These are phyloP conservation scores for Dittrichia graveolens DNA, from an alignment of 129 eudicot species.

Conservation along the genomic window DNA sequence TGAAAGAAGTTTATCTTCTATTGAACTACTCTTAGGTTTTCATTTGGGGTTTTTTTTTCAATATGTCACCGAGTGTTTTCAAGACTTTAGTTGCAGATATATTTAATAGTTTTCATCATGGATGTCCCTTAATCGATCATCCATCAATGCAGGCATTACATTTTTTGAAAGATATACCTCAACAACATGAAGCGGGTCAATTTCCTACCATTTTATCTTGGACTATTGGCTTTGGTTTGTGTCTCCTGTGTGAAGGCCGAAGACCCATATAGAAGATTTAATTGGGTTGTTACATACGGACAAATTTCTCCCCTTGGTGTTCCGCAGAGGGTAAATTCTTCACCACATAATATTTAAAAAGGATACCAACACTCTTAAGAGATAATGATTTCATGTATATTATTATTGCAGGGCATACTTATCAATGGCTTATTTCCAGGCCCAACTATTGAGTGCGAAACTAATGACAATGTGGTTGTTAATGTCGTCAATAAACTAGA, in stretches of 20 bases:
- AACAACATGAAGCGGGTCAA: slow-evolving; percentile 48
- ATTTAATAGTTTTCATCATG: background rate
- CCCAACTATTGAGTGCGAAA: slow-evolving; percentile 56
- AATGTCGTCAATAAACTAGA: slow-evolving; percentile 67
- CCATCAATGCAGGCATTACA: slow-evolving; percentile 7
- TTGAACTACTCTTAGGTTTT: background rate
- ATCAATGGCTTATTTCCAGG: slow-evolving; percentile 92
- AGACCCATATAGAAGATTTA: slow-evolving; percentile 68
- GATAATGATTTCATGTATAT: background rate
- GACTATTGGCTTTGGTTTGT: slow-evolving; percentile 54
- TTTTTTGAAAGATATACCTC: slow-evolving; percentile 5
- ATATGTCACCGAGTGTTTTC: background rate
- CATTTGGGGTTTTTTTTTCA: background rate
- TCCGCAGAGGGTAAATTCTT: slow-evolving; percentile 57
- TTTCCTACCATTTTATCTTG: slow-evolving; percentile 51
- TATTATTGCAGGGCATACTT: slow-evolving; percentile 66
- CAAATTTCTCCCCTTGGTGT: slow-evolving; percentile 72
- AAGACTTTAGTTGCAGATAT: slow-evolving; percentile 3
- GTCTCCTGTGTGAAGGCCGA: slow-evolving; percentile 61
- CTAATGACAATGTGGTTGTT: slow-evolving; percentile 79
- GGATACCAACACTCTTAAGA: background rate
- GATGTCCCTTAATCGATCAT: background rate
- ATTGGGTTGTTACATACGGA: slow-evolving; percentile 65
- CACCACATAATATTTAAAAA: background rate
- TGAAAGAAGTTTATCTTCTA: background rate